A percentile compares a stretch with the other conserved stretches of the same genome.
These are phyloP conservation scores for Diutina ranongensis DNA, from an alignment of 1,139 yeast genomes.

Conservation along the genomic window DNA sequence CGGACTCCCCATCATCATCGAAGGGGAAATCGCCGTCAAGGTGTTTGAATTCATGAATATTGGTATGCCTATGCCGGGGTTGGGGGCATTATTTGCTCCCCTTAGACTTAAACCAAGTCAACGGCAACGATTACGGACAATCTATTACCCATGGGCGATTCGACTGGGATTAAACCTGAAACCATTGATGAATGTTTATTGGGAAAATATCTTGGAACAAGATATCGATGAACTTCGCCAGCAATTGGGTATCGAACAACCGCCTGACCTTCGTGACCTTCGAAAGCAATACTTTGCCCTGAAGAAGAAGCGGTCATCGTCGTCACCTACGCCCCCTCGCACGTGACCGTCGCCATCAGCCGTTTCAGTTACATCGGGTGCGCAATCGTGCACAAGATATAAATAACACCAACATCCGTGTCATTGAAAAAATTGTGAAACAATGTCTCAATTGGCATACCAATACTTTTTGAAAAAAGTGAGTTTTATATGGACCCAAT, in stretches of 20 bases:
- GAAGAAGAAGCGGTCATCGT: too few species aligned
- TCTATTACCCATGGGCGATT: constrained; percentile 87
- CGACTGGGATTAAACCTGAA: constrained; percentile 61
- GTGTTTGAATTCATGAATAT: constrained; percentile 87
- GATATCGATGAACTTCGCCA: constrained; percentile 63
- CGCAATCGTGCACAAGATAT: background rate
- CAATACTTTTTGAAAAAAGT: constrained; percentile 29
- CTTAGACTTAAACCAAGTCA: constrained; percentile 42
- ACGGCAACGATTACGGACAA: constrained; percentile 42
- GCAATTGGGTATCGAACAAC: constrained; percentile 59
- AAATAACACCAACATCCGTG: background rate
- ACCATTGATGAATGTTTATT: constrained; percentile 77
- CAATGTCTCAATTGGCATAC: constrained; percentile 18
- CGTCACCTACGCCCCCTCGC: background rate
- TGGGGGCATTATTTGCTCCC: constrained; percentile 86
- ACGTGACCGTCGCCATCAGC: background rate
- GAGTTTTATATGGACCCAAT: constrained; percentile 12
- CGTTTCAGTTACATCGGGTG: background rate
- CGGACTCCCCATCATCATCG: constrained; percentile 82
- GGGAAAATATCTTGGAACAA: constrained; percentile 76
- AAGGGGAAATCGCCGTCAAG: constrained; percentile 91
- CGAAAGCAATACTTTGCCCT: constrained; percentile 32
- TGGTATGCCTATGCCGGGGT: constrained; percentile 92
- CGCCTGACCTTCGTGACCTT: constrained; percentile 68
- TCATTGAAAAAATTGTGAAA: background rate